Percentiles rank a stretch among this genome's conserved stretches.
Evolutionary conservation across 2,329 filamentous ascomycete genomes (phyloP).

Genomic region (Tolypocladium pustulatum): DNA sequence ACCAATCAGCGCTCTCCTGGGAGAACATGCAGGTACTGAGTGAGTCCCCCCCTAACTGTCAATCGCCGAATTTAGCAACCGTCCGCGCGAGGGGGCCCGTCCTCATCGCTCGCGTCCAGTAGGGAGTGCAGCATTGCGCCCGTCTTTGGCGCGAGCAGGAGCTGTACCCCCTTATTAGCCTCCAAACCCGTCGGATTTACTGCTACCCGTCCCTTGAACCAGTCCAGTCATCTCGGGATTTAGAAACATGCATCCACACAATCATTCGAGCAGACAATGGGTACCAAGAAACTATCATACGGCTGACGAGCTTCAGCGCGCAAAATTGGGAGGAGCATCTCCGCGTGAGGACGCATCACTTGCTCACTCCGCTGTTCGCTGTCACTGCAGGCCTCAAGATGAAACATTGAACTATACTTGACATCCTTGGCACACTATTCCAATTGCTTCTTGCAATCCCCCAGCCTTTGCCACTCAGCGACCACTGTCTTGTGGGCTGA

Average conservation of each 20-base stretch:
- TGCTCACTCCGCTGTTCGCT: not conserved
- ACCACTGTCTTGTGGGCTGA: too few species aligned
- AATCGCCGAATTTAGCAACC: not conserved
- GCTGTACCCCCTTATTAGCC: not conserved
- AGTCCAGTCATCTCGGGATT: not conserved
- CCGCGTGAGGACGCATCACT: not conserved
- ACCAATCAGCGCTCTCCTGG: too few species aligned
- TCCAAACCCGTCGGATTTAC: not conserved
- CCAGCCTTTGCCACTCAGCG: too few species aligned
- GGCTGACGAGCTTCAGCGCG: not conserved
- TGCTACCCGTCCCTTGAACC: not conserved
- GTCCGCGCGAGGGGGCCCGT: not conserved
- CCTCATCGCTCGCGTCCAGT: not conserved
- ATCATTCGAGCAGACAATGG: too few species aligned
- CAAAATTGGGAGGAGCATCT: not conserved
- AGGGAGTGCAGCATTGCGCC: not conserved
- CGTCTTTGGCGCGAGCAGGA: not conserved
- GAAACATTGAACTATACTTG: too few species aligned
- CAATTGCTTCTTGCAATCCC: too few species aligned
- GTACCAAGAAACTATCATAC: not conserved
- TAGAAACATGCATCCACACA: not conserved
- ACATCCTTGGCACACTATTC: too few species aligned
- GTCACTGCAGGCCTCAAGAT: not conserved
- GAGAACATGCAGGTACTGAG: not conserved
- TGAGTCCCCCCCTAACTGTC: not conserved